These are phyloP conservation scores for Mortierella hygrophila DNA, from an alignment of 192 early-diverging fungal genomes.

Conservation along the genomic window DNA sequence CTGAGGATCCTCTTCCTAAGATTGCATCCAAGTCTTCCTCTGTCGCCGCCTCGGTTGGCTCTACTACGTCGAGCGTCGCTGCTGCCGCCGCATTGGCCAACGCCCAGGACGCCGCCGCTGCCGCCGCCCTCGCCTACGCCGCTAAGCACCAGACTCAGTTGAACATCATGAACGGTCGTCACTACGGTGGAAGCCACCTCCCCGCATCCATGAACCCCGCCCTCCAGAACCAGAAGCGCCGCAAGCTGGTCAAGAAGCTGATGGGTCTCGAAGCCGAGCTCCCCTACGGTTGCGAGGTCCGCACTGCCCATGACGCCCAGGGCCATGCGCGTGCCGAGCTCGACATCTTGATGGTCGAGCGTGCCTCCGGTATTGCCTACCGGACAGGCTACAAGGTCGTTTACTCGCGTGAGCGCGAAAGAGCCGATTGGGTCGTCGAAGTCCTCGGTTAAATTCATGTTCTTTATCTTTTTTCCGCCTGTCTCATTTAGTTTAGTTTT, in stretches of 20 bases:
- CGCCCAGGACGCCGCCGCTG: not conserved
- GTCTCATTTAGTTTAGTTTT: not conserved
- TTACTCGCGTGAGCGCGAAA: conserved; percentile 44
- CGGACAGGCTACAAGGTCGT: conserved; percentile 45
- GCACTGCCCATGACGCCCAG: conserved; percentile 27
- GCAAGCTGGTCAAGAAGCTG: conserved; percentile 25
- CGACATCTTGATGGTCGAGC: conserved; percentile 52
- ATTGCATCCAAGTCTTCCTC: conserved; percentile 37
- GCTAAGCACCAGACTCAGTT: conserved; percentile 3
- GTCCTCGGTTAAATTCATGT: conserved; percentile 27
- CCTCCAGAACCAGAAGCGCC: conserved; percentile 24
- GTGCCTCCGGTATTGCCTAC: conserved; percentile 38
- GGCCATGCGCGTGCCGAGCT: conserved; percentile 46
- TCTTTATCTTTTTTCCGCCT: no score
- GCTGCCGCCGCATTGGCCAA: not conserved
- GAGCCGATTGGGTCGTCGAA: conserved; percentile 43
- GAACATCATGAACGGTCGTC: conserved; percentile 35
- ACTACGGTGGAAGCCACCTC: conserved; percentile 53
- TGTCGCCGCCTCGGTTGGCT: not conserved
- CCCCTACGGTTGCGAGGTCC: conserved; percentile 46
- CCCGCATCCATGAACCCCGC: conserved; percentile 31
- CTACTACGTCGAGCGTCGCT: conserved; percentile 1
- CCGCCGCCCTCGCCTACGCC: not conserved
- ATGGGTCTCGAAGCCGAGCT: conserved; percentile 52
- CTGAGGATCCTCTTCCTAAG: conserved; percentile 49